Evolutionary conservation across 208 protist genomes (phyloP), one percentile per base, ranked within the genome.

Genomic region (Borovskyia barvae): DNA sequence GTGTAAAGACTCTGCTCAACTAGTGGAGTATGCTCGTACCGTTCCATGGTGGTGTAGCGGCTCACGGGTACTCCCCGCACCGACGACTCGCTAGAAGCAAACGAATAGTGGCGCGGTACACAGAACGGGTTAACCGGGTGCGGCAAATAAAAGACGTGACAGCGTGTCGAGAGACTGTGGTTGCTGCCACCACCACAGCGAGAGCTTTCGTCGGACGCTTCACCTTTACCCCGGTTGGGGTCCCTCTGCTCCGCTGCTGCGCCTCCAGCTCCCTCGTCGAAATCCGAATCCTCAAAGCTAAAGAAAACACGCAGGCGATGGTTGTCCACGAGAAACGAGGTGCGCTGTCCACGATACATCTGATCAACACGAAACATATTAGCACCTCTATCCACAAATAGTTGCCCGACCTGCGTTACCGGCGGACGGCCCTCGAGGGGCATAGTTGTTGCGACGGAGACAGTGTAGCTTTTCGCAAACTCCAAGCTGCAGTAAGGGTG

Each of bases 21-120:
- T 11, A 70, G 32, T 8, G 63, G 63, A 39, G 58, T 52, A 30
- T 39, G 33, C 4, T 72, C 62, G 36, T 64, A 62, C 24, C 77
- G 67, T 32, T 85, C 80, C 40, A 71, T 71, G 15, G 68, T 70
- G 1, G 47, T 73, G 39, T 71, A 87, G 42, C 53, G 76, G 19
- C 29, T 32, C n/a, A 80, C 75, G 7, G 72, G 41, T 14, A 83
- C 80, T 2, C 80, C 80, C 17, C 80, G 76, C 7, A 90, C 68
- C 11, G 83, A 19, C 7, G 35, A 66, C 15, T 22, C 22, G 20
- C 73, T 59, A n/a, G 49, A 47, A 37, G 55, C 35, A n/a, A n/a
- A n/a, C n/a, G n/a, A n/a, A 50, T 80, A 83, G 37, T 48, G 46
- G 2, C 55, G 63, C 20, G 82, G 78, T 17, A 89, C 78, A 39